A percentile compares a stretch with the other conserved stretches of the same genome.
phyloP scores from a whole-genome alignment of 2,329 filamentous ascomycete species.

The Trichoderma sp. region DNA sequence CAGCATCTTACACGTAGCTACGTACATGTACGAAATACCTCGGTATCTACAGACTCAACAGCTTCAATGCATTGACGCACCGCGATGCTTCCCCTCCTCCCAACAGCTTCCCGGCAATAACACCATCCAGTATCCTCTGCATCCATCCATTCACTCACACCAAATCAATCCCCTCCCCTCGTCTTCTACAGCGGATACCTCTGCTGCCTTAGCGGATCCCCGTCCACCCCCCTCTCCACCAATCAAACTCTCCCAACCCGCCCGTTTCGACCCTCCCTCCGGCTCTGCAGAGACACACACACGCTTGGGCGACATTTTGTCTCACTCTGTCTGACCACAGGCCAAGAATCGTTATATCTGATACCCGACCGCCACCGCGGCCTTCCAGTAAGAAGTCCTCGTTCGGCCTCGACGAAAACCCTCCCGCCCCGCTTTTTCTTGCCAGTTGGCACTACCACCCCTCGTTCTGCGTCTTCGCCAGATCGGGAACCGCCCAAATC shows the following conservation, averaged over 20 bases:
- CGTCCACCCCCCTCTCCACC: not conserved
- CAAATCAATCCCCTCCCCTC: not conserved
- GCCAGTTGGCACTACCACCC: constrained; percentile 19
- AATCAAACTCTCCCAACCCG: constrained; percentile 1
- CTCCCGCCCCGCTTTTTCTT: constrained; percentile 2
- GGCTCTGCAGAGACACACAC: not conserved
- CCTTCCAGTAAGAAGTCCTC: too few species aligned
- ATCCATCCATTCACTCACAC: not conserved
- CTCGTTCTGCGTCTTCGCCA: not conserved
- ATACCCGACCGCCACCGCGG: constrained; percentile 12
- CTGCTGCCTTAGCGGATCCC: not conserved
- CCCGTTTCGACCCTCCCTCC: constrained; percentile 1
- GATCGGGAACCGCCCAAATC: not conserved
- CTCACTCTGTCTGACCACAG: not conserved
- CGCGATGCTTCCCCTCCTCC: not conserved
- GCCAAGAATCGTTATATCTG: not conserved
- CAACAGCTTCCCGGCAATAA: not conserved
- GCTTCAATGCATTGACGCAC: too few species aligned
- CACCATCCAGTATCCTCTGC: too few species aligned
- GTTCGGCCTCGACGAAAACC: too few species aligned
- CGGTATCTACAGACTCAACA: too few species aligned
- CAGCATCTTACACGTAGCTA: too few species aligned
- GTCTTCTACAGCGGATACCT: not conserved
- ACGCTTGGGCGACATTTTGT: not conserved
- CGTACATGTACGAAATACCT: not conserved